Conservation (phyloP, 495 filamentous ascomycete genomes). For the Daldinia grandis region DNA sequence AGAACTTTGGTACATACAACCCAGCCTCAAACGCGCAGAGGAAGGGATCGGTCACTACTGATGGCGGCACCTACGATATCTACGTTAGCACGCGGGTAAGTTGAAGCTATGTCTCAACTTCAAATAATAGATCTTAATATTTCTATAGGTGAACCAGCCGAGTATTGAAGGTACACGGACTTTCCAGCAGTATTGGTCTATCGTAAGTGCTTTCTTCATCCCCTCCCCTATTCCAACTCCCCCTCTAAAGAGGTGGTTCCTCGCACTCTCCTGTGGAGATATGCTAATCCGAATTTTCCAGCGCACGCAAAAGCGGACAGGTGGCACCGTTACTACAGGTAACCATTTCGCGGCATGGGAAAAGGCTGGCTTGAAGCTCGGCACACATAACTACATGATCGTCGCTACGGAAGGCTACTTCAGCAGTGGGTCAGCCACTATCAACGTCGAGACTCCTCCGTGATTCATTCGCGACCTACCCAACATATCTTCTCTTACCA, state of each 20-base stretch:
- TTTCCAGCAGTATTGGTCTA: constrained; percentile 70
- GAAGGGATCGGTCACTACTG: constrained; percentile 61
- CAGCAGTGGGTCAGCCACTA: constrained; percentile 60
- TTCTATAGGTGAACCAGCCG: constrained; percentile 54
- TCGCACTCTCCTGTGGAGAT: background rate
- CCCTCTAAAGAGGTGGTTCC: background rate
- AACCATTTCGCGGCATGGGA: constrained; percentile 71
- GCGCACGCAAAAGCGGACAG: constrained; percentile 53
- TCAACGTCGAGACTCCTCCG: constrained; percentile 53
- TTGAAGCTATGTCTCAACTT: constrained; percentile 1
- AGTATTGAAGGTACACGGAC: constrained; percentile 66
- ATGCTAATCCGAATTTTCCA: background rate
- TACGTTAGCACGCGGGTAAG: constrained; percentile 56
- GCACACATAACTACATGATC: constrained; percentile 66
- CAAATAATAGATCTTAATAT: no score
- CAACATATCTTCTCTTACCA: background rate
- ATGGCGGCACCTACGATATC: constrained; percentile 66
- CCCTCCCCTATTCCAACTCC: background rate
- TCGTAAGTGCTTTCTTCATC: constrained; percentile 34
- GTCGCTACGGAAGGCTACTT: constrained; percentile 67
- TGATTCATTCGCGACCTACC: background rate
- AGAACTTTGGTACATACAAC: constrained; percentile 65
- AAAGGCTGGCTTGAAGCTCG: constrained; percentile 57
- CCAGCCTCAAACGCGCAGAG: constrained; percentile 54
- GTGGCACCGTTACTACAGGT: constrained; percentile 54